These are phyloP conservation scores for Aspergillus carlsbadensis DNA, from an alignment of 495 filamentous ascomycete genomes.

Conservation along the genomic window DNA sequence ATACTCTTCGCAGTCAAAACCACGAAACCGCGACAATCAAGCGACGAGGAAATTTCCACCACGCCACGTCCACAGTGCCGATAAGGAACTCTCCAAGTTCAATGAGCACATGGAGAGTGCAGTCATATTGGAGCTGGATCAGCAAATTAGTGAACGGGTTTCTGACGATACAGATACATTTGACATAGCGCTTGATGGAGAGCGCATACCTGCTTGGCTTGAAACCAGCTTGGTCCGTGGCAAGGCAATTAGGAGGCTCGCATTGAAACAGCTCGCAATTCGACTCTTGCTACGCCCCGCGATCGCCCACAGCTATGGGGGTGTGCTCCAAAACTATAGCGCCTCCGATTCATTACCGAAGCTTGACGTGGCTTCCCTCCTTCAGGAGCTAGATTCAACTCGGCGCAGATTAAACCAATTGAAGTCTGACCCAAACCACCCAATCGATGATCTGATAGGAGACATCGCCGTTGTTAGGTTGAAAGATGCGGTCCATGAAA, in stretches of 20 bases:
- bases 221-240: conserved; percentile 30
- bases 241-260: conserved; percentile 43
- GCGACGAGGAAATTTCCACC: conserved; percentile 15
- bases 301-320: conserved; percentile 41
- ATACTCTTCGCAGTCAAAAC: conserved; percentile 21
- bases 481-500: conserved; percentile 15
- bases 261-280: conserved; percentile 44
- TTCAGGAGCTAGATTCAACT: conserved; percentile 32
- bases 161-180: conserved; percentile 16
- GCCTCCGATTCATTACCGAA: conserved; percentile 27
- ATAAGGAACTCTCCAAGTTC: background rate
- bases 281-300: conserved; percentile 39
- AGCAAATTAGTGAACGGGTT: conserved; percentile 12
- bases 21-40: conserved; percentile 7
- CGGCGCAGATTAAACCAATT: conserved; percentile 31
- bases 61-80: conserved; percentile 6
- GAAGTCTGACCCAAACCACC: conserved; percentile 19
- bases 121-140: conserved; percentile 1
- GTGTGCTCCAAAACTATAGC: conserved; percentile 35
- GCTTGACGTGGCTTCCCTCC: conserved; percentile 31
- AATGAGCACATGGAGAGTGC: background rate
- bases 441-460: conserved; percentile 30
- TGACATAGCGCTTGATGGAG: conserved; percentile 17
- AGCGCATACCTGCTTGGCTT: conserved; percentile 30
- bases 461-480: conserved; percentile 18